These are phyloP conservation scores for Gleditsia sinensis DNA, from an alignment of 306 rosid genomes.

Conservation along the genomic window DNA sequence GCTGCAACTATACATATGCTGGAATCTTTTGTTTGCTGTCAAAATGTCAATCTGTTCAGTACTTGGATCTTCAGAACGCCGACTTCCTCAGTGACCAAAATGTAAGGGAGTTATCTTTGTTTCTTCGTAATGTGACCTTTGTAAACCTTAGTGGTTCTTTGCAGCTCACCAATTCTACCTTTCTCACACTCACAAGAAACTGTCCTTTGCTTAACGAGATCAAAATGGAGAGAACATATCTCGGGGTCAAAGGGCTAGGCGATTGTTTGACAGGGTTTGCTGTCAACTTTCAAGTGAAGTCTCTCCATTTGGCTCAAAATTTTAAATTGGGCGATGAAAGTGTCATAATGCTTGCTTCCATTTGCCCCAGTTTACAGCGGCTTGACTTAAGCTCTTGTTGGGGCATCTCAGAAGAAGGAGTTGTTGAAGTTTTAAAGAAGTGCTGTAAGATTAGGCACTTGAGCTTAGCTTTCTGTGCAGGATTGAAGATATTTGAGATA, in stretches of 20 bases:
- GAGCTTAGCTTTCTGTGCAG: constrained; percentile 32
- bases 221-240: constrained; percentile 45
- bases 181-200: constrained; percentile 48
- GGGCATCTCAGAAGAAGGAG: constrained; percentile 45
- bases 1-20: constrained; percentile 35
- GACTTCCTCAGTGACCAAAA: constrained; percentile 43
- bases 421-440: constrained; percentile 43
- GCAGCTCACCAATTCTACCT: constrained; percentile 43
- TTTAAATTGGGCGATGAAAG: constrained; percentile 21
- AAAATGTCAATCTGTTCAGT: constrained; percentile 41
- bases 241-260: constrained; percentile 25
- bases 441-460: constrained; percentile 56
- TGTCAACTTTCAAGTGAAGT: constrained; percentile 42
- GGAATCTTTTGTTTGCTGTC: constrained; percentile 51
- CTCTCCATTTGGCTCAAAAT: constrained; percentile 47
- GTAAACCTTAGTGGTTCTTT: constrained; percentile 52
- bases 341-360: constrained; percentile 35
- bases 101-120: constrained; percentile 43
- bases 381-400: constrained; percentile 50
- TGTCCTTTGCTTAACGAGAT: constrained; percentile 52
- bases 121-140: constrained; percentile 42
- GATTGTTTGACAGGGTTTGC: constrained; percentile 1
- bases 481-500: constrained; percentile 31
- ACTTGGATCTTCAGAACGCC: constrained; percentile 50
- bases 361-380: constrained; percentile 53